Percentiles rank a stretch among this genome's conserved stretches.
These are phyloP conservation scores for Gossypium thurberi DNA, from an alignment of 345 rosid species.

Conservation along the genomic window DNA sequence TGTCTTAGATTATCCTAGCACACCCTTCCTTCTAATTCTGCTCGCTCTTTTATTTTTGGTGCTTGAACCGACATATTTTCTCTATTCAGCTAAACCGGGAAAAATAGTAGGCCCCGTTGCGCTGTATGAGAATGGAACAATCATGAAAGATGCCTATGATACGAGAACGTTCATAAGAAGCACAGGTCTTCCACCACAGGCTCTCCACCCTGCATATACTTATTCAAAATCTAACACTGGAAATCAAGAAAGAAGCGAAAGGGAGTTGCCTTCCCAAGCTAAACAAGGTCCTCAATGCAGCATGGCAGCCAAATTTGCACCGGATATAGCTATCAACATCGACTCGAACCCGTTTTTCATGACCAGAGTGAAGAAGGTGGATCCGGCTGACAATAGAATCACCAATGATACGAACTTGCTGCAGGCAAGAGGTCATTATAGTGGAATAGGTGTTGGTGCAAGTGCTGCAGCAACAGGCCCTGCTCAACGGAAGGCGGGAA, in stretches of 20 bases:
- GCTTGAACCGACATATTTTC: conserved; percentile 10
- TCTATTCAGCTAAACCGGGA: conserved; percentile 60
- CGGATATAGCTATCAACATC: conserved; percentile 72
- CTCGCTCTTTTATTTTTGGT: not conserved
- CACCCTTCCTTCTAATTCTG: not conserved
- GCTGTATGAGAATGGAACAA: conserved; percentile 50
- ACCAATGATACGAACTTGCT: conserved; percentile 53
- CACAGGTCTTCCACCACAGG: conserved; percentile 40
- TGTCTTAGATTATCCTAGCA: not conserved
- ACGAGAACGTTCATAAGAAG: conserved; percentile 58
- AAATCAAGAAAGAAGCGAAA: conserved; percentile 54
- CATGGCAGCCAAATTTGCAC: conserved; percentile 43
- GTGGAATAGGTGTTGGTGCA: conserved; percentile 49
- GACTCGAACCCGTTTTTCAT: conserved; percentile 73
- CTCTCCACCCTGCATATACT: conserved; percentile 34
- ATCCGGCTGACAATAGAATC: conserved; percentile 43
- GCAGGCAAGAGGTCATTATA: conserved; percentile 50
- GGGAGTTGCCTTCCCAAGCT: conserved; percentile 36
- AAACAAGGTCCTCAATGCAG: conserved; percentile 55
- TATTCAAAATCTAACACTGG: conserved; percentile 37
- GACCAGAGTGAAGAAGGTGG: conserved; percentile 61
- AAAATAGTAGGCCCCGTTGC: conserved; percentile 55
- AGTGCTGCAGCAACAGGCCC: conserved; percentile 16
- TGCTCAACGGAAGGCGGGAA: conserved; percentile 63
- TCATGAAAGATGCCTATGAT: conserved; percentile 54